Percentiles rank a stretch among this genome's conserved stretches.
These are phyloP conservation scores for Exsudoporus frostii DNA, from an alignment of 768 basidiomycete genomes.

Conservation along the genomic window DNA sequence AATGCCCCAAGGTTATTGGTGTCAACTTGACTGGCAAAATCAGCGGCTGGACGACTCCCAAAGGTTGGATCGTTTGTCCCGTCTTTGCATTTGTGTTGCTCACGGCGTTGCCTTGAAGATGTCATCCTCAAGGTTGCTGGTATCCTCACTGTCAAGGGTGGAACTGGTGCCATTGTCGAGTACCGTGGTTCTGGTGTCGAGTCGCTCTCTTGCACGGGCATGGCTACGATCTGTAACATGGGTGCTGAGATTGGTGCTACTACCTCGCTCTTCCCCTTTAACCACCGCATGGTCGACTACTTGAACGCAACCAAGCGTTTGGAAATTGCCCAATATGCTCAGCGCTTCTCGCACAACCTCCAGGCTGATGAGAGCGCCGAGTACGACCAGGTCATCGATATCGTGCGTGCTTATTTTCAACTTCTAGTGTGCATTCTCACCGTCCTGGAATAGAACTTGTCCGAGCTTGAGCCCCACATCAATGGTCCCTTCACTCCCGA, in stretches of 20 bases:
- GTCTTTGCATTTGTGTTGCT: not conserved
- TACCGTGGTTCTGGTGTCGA: slow-evolving; percentile 95
- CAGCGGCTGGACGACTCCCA: slow-evolving; percentile 95
- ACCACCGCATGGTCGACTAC: slow-evolving; percentile 90
- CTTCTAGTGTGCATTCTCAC: not conserved
- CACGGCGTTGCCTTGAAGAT: slow-evolving; percentile 44
- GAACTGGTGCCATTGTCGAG: slow-evolving; percentile 98
- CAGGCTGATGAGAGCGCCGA: slow-evolving; percentile 83
- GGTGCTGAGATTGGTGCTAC: slow-evolving; percentile 99
- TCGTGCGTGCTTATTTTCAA: slow-evolving; percentile 48
- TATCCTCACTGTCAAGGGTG: slow-evolving; percentile 98
- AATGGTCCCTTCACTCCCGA: slow-evolving; percentile 99
- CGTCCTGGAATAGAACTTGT: slow-evolving; percentile 63
- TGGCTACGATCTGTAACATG: slow-evolving; percentile 99
- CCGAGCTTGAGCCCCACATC: slow-evolving; percentile 97
- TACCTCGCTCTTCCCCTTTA: slow-evolving; percentile 98
- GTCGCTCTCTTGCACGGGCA: slow-evolving; percentile 95
- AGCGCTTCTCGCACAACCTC: slow-evolving; percentile 87
- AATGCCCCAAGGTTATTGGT: slow-evolving; percentile 99
- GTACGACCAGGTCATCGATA: slow-evolving; percentile 92
- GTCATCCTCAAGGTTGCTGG: slow-evolving; percentile 99
- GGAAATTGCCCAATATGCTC: slow-evolving; percentile 85
- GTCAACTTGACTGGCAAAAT: slow-evolving; percentile 96
- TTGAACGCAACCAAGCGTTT: slow-evolving; percentile 91
- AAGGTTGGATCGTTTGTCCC: slow-evolving; percentile 51